phyloP scores from a whole-genome alignment of 2,329 filamentous ascomycete genomes.

The Claviceps citrina region DNA sequence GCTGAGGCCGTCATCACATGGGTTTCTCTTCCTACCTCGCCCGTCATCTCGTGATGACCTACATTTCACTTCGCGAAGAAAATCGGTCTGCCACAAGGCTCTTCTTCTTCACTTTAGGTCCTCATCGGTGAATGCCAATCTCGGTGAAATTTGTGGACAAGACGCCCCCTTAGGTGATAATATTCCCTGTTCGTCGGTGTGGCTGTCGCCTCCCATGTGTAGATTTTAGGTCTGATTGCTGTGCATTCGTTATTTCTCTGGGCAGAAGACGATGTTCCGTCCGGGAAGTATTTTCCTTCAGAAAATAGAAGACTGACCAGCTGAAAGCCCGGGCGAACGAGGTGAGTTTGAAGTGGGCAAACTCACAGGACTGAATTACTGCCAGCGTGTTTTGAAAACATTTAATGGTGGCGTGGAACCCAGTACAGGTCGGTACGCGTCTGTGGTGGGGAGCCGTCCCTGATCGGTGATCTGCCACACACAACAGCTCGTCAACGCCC shows the following conservation, averaged over 20 bases:
- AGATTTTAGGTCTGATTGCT: too few species aligned
- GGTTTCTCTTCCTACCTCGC: background rate
- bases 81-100: too few species aligned
- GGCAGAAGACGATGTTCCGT: background rate
- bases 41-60: background rate
- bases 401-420: too few species aligned
- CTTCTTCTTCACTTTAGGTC: too few species aligned
- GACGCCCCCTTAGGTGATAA: too few species aligned
- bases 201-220: background rate
- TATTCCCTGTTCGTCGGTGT: background rate
- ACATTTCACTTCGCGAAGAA: too few species aligned
- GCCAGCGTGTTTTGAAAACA: background rate
- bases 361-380: background rate
- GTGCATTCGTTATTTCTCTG: too few species aligned
- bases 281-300: too few species aligned
- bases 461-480: background rate
- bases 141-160: conserved; percentile 1
- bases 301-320: too few species aligned
- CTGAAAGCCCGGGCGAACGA: too few species aligned
- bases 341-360: background rate
- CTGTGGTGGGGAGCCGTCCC: background rate
- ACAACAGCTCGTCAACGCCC: background rate
- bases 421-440: background rate
- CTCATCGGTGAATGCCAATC: background rate
- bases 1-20: background rate